phyloP scores from a whole-genome alignment of 106 monocot species.

The Allium fistulosum region DNA sequence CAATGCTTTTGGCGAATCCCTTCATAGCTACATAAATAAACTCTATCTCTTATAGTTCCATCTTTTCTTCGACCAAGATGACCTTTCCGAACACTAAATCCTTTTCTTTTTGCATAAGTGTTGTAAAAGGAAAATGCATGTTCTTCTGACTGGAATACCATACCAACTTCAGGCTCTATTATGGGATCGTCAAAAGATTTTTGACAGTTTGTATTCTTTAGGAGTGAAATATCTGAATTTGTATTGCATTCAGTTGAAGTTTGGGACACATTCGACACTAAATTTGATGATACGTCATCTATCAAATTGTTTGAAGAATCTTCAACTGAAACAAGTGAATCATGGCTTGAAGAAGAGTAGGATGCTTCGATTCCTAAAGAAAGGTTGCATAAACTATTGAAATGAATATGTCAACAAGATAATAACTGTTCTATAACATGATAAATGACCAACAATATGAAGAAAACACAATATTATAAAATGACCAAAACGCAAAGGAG shows the following conservation, averaged over 20 bases:
- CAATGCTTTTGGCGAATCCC: slow-evolving; percentile 47
- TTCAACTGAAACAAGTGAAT: slow-evolving; percentile 29
- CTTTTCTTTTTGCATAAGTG: slow-evolving; percentile 45
- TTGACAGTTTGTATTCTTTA: not conserved
- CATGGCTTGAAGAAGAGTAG: slow-evolving; percentile 32
- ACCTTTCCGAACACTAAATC: slow-evolving; percentile 61
- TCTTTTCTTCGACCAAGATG: slow-evolving; percentile 59
- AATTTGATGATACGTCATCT: slow-evolving; percentile 14
- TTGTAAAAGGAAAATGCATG: slow-evolving; percentile 56
- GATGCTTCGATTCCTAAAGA: slow-evolving; percentile 20
- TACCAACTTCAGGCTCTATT: slow-evolving; percentile 57
- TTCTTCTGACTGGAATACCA: slow-evolving; percentile 58
- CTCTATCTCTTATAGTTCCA: slow-evolving; percentile 46
- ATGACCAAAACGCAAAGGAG: not conserved
- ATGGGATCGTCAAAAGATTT: slow-evolving; percentile 4
- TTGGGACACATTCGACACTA: slow-evolving; percentile 8
- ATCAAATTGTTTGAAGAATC: slow-evolving; percentile 21
- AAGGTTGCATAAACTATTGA: not conserved
- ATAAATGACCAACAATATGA: too few relatives aligned
- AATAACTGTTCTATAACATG: too few relatives aligned
- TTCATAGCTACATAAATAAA: slow-evolving; percentile 59
- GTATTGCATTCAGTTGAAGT: slow-evolving; percentile 7
- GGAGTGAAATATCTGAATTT: not conserved
- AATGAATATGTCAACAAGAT: not conserved
- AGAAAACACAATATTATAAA: not conserved